Evolutionary conservation across 352 stramenopile genomes (phyloP).

Genomic region (Globisporangium acanthophoron): DNA sequence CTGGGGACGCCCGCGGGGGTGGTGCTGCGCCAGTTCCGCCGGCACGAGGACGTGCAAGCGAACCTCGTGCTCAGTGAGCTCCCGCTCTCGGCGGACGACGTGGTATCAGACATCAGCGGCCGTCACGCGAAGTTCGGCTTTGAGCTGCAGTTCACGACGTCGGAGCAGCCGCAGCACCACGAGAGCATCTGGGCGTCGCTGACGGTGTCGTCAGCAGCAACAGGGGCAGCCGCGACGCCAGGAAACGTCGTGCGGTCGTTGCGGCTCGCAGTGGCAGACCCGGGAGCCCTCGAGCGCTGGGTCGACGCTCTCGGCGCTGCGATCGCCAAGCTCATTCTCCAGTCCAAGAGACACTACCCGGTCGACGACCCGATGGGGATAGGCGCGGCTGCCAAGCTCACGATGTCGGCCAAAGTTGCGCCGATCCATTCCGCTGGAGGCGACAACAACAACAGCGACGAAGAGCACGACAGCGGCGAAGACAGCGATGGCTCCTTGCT

Average conservation of each 20-base stretch:
- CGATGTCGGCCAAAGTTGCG: constrained; percentile 4
- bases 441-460: constrained; percentile 1
- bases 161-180: background rate
- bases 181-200: background rate
- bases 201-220: constrained; percentile 1
- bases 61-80: constrained; percentile 32
- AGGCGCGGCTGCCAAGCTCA: constrained; percentile 6
- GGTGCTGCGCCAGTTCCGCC: constrained; percentile 47
- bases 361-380: constrained; percentile 16
- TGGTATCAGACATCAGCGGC: constrained; percentile 46
- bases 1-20: constrained; percentile 14
- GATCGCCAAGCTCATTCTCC: constrained; percentile 37
- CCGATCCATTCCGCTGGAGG: constrained; percentile 7
- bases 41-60: constrained; percentile 18
- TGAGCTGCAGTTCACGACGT: constrained; percentile 33
- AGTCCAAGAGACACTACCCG: constrained; percentile 16
- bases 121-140: constrained; percentile 39
- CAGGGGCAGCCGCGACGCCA: background rate
- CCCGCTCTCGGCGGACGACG: constrained; percentile 45
- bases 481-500: constrained; percentile 2
- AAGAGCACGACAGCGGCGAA: background rate
- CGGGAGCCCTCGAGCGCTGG: constrained; percentile 36
- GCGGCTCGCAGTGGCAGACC: constrained; percentile 30
- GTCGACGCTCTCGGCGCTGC: constrained; percentile 37
- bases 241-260: constrained; percentile 20